Evolutionary conservation across 2,329 filamentous ascomycete species (phyloP).

Genomic region (Cryphonectria japonica): DNA sequence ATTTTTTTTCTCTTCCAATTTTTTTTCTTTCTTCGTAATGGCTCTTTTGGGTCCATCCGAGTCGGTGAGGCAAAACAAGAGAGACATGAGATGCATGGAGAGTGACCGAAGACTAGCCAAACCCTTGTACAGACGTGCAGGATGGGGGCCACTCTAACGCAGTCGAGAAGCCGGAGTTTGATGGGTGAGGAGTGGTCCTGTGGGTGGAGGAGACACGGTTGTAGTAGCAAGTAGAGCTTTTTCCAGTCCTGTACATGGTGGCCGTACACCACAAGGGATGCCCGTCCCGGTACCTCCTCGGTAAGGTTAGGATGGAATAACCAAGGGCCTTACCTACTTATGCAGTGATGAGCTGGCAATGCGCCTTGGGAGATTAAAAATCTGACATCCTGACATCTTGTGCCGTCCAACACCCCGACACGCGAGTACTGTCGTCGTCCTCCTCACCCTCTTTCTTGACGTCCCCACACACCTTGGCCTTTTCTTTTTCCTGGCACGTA

Average conservation of each 20-base stretch:
- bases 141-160: slow-evolving; percentile 35
- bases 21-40: neutral
- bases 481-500: neutral
- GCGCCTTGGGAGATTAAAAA: slow-evolving; percentile 59
- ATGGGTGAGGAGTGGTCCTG: slow-evolving; percentile 34
- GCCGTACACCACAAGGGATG: neutral
- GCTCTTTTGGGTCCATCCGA: slow-evolving; percentile 35
- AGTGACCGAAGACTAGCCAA: slow-evolving; percentile 38
- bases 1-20: neutral
- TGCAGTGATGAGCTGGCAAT: slow-evolving; percentile 81
- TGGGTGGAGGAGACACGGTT: slow-evolving; percentile 29
- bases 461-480: neutral
- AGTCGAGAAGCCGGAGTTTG: slow-evolving; percentile 28
- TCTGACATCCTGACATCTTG: slow-evolving; percentile 27
- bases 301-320: slow-evolving; percentile 42
- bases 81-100: slow-evolving; percentile 51
- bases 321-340: slow-evolving; percentile 51
- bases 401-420: slow-evolving; percentile 20
- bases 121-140: slow-evolving; percentile 41
- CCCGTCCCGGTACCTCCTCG: slow-evolving; percentile 16
- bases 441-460: neutral
- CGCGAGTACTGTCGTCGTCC: slow-evolving; percentile 6
- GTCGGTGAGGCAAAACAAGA: slow-evolving; percentile 45
- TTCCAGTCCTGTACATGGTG: neutral
- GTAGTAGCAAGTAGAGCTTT: slow-evolving; percentile 4